phyloP scores from a whole-genome alignment of 1,284 basidiomycete genomes.

The Hypsizygus ulmarius region DNA sequence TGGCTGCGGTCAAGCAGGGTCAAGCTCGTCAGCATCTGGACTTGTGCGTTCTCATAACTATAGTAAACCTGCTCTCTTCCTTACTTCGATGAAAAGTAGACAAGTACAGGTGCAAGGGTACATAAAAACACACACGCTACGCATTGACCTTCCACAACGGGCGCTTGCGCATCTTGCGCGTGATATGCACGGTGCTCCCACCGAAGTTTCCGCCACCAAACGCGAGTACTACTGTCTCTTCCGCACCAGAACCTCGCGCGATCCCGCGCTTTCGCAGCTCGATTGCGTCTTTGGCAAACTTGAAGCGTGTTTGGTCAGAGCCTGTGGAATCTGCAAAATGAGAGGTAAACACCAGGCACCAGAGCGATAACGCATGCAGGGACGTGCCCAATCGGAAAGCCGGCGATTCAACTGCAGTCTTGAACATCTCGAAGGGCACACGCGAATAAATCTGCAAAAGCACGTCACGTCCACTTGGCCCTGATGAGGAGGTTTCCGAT shows the following conservation, averaged over 20 bases:
- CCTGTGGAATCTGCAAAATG: conserved; percentile 41
- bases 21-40: conserved; percentile 4
- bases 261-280: conserved; percentile 72
- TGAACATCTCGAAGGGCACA: conserved; percentile 80
- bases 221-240: conserved; percentile 84
- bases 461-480: conserved; percentile 54
- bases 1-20: conserved; percentile 26
- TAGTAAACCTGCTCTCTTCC: conserved; percentile 3
- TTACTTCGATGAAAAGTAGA: conserved; percentile 9
- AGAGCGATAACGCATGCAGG: conserved; percentile 9
- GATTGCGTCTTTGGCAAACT: conserved; percentile 86
- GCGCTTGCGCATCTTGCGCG: conserved; percentile 79
- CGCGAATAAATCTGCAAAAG: conserved; percentile 71
- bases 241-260: conserved; percentile 58
- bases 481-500: conserved; percentile 35
- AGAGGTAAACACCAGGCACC: conserved; percentile 11
- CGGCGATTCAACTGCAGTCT: conserved; percentile 72
- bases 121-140: conserved; percentile 29
- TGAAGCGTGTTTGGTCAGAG: conserved; percentile 81
- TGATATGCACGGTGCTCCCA: conserved; percentile 79
- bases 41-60: neutral
- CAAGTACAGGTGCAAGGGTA: conserved; percentile 7
- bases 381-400: conserved; percentile 72
- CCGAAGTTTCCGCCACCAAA: conserved; percentile 70
- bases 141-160: conserved; percentile 86